A percentile compares a stretch with the other conserved stretches of the same genome.
Evolutionary conservation across 1,284 basidiomycete species (phyloP).

Genomic region (Xanthoconium separans): DNA sequence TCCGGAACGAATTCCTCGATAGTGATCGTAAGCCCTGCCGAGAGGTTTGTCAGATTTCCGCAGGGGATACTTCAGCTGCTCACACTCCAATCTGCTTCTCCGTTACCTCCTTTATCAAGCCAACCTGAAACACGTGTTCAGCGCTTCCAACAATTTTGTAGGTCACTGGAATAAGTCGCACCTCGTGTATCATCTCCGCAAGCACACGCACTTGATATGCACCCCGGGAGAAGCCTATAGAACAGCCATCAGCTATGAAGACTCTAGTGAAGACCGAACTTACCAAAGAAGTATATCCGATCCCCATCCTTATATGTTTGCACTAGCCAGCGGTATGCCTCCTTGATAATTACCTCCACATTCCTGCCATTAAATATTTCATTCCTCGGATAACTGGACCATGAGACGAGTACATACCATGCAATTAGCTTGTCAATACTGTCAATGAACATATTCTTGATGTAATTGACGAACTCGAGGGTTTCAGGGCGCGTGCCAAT

Average conservation of each 20-base stretch:
- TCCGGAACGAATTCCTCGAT: constrained; percentile 19
- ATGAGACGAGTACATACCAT: constrained; percentile 15
- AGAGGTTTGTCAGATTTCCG: background rate
- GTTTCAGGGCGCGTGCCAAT: constrained; percentile 35
- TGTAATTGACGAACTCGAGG: constrained; percentile 39
- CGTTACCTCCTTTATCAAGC: constrained; percentile 20
- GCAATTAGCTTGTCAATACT: constrained; percentile 26
- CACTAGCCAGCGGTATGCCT: constrained; percentile 42
- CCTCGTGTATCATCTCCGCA: no score
- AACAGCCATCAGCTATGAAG: background rate
- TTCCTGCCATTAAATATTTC: constrained; percentile 16
- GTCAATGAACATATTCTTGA: constrained; percentile 18
- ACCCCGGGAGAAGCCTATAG: constrained; percentile 44
- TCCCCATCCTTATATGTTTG: constrained; percentile 38
- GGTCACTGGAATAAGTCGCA: constrained; percentile 12
- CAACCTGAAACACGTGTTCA: constrained; percentile 18
- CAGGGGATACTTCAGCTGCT: background rate
- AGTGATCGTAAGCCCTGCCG: constrained; percentile 40
- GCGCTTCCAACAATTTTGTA: background rate
- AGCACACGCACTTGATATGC: constrained; percentile 47
- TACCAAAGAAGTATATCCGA: constrained; percentile 44
- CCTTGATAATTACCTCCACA: constrained; percentile 28
- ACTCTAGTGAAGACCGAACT: background rate
- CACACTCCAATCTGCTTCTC: constrained; percentile 26
- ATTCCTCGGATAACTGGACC: background rate